Evolutionary conservation across 495 filamentous ascomycete genomes (phyloP).

Genomic region (Penicillium paxilli): DNA sequence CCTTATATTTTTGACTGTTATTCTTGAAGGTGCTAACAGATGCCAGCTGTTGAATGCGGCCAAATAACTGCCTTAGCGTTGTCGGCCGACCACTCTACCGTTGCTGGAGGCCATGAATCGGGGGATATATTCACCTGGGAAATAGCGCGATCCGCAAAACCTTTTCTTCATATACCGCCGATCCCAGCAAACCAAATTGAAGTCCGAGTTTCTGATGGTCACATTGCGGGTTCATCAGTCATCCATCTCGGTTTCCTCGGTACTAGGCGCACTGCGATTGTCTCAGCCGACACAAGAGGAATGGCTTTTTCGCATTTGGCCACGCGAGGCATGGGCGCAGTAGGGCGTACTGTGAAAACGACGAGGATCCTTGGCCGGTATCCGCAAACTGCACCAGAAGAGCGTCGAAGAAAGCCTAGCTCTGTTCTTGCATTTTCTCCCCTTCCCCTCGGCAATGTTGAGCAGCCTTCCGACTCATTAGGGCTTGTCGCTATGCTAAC

Average conservation of each 20-base stretch:
- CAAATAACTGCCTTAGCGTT: constrained; percentile 84
- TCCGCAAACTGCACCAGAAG: constrained; percentile 58
- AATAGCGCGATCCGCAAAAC: constrained; percentile 71
- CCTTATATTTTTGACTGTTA: not conserved
- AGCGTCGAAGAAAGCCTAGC: constrained; percentile 81
- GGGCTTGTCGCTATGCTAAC: constrained; percentile 95
- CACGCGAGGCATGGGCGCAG: constrained; percentile 81
- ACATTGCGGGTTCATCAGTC: constrained; percentile 72
- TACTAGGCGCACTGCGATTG: constrained; percentile 90
- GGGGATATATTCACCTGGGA: constrained; percentile 99
- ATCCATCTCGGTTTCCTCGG: constrained; percentile 95
- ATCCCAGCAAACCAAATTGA: constrained; percentile 65
- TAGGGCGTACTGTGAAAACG: constrained; percentile 84
- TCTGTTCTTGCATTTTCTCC: constrained; percentile 91
- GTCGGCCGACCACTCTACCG: constrained; percentile 88
- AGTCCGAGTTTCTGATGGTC: constrained; percentile 71
- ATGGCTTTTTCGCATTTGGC: constrained; percentile 99
- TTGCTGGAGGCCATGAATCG: constrained; percentile 85
- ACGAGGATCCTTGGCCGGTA: constrained; percentile 91
- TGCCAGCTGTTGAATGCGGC: constrained; percentile 82
- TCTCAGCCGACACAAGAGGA: constrained; percentile 91
- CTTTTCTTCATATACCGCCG: constrained; percentile 86
- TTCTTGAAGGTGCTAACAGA: constrained; percentile 2
- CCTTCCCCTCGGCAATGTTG: constrained; percentile 87
- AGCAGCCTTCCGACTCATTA: constrained; percentile 82